A percentile compares a stretch with the other conserved stretches of the same genome.
phyloP scores from a whole-genome alignment of 306 rosid species.

The Prunus fruticosa region DNA sequence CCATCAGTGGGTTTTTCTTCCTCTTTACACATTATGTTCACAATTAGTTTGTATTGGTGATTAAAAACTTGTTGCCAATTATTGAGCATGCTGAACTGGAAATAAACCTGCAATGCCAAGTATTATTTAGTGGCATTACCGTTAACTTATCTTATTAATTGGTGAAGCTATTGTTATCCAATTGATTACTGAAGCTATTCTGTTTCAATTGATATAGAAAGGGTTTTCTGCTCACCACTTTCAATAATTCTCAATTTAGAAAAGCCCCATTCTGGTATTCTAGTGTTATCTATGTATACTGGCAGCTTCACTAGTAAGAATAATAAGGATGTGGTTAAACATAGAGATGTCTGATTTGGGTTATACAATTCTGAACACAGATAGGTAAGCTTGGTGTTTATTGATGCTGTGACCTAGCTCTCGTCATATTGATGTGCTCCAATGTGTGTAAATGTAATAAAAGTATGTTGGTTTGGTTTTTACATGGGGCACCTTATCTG shows the following conservation, averaged over 20 bases:
- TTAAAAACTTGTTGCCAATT: no score
- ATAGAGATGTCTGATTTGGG: background rate
- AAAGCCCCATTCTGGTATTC: background rate
- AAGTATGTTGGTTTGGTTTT: background rate
- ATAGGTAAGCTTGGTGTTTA: background rate
- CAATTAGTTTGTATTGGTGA: background rate
- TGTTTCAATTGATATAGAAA: background rate
- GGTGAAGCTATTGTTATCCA: background rate
- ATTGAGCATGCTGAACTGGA: background rate
- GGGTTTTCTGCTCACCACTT: background rate
- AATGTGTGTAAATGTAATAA: background rate
- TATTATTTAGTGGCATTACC: background rate
- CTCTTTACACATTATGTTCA: background rate
- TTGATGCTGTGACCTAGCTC: background rate
- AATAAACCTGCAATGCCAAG: background rate
- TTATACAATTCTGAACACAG: background rate
- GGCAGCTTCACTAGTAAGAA: background rate
- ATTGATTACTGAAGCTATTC: background rate
- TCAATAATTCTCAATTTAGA: background rate
- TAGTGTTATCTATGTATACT: background rate
- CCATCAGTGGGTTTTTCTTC: background rate
- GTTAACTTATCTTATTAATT: background rate
- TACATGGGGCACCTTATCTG: background rate
- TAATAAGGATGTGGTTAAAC: background rate
- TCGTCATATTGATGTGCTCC: background rate